Base-by-base conservation (phyloP, 345 rosid genomes). In the Pistacia integerrima region DNA sequence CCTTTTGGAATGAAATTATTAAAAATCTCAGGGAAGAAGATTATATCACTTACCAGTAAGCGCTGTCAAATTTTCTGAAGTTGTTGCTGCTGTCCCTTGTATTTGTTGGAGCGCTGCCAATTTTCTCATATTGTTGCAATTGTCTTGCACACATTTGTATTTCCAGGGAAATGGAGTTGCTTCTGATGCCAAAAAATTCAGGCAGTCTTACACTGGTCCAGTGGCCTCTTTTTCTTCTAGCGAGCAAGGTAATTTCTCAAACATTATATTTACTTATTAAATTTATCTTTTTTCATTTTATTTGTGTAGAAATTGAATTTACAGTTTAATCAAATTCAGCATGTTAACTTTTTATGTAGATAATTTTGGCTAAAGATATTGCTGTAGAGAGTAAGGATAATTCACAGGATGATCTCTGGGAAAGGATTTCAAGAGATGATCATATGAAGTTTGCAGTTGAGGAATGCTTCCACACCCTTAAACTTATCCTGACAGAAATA, bases 171-270 rank as follows among this genome's bases (percentile, higher is more conserved):
- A 82, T 86, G 94, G 98, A 96, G 76, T 83, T 93, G 86, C 98
- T 96, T 86, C 77, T 83, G 78, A 96, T 96, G 98, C 98, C 99
- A 38, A 92, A 84, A 82, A 96, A 93, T 90, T 88, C 98, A 61
- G 94, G 97, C 74, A 84, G 82, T 74, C 92, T 93, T 62, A 87
- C 87, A 17, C 76, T 96, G 83, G 92, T 96, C 66, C 98, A 93
- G 82, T 96, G 97, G 98, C 99, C 99, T 18, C 97, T 93, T 66
- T 96, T 96, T 88, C 98, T 96, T 84, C 99, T 96, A 85, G 88
- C 97, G 72, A 96, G 97, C 93, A 96, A 95, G 98, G 99, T 93
- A 65, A 70, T 60, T 79, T 74, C 48, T 70, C 61, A 36, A 69
- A 35, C 17, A 49, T 48, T 16, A 25, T 18, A 25, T 11, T 69